Evolutionary conservation across 768 basidiomycete species (phyloP).

Genomic region (Mycena indigotica): DNA sequence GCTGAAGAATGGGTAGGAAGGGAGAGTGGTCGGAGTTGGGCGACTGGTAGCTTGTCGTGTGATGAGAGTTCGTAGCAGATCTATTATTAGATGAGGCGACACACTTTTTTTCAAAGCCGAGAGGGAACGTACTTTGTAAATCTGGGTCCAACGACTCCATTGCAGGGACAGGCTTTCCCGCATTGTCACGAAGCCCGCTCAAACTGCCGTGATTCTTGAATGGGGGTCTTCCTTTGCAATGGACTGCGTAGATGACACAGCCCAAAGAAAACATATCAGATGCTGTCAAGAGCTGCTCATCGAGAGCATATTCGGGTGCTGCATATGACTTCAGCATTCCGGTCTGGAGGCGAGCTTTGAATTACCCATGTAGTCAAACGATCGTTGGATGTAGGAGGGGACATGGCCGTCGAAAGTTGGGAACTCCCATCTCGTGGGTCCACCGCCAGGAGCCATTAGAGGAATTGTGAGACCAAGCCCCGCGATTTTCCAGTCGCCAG

Average conservation of each 20-base stretch:
- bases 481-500: constrained; percentile 97
- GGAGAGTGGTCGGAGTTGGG: constrained; percentile 77
- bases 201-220: constrained; percentile 84
- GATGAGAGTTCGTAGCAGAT: constrained; percentile 76
- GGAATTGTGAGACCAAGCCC: constrained; percentile 88
- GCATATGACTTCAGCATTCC: constrained; percentile 1
- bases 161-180: constrained; percentile 61
- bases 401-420: constrained; percentile 83
- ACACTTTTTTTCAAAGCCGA: background rate
- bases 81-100: constrained; percentile 41
- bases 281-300: constrained; percentile 81
- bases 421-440: constrained; percentile 84
- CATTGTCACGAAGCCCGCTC: constrained; percentile 67
- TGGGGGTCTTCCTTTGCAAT: constrained; percentile 84
- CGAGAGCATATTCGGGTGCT: constrained; percentile 95
- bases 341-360: constrained; percentile 5
- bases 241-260: constrained; percentile 88
- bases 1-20: constrained; percentile 89
- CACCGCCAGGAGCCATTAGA: constrained; percentile 65
- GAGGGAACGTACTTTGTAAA: constrained; percentile 57
- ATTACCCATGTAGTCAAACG: constrained; percentile 93
- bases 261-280: constrained; percentile 96
- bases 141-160: constrained; percentile 70
- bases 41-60: constrained; percentile 75
- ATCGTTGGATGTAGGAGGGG: constrained; percentile 82